Evolutionary conservation across 1,284 basidiomycete genomes (phyloP).

Genomic region (Ustilago vetiveriae): DNA sequence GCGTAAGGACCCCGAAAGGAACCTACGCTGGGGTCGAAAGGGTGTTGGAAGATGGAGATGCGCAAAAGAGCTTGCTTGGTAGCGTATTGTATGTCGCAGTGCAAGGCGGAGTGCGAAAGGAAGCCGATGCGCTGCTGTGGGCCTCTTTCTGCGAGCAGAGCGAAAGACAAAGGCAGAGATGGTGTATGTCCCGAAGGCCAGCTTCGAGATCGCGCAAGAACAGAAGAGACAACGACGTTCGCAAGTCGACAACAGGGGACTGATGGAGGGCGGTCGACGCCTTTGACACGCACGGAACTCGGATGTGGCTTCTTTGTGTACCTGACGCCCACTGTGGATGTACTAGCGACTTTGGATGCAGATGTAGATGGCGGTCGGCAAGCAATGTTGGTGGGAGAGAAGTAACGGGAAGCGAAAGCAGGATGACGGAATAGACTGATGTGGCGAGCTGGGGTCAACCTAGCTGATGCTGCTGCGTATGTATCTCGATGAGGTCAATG

Average conservation of each 20-base stretch:
- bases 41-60: neutral
- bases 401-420: neutral
- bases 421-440: neutral
- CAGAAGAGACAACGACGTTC: no score
- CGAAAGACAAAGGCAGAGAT: neutral
- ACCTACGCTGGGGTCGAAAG: conserved; percentile 17
- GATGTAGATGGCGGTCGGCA: no score
- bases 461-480: conserved; percentile 2
- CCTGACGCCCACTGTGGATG: no score
- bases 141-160: no score
- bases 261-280: no score
- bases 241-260: no score
- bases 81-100: no score
- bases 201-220: conserved; percentile 16
- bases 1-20: conserved; percentile 26
- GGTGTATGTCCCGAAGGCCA: conserved; percentile 38
- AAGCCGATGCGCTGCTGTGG: no score
- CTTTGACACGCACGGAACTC: no score
- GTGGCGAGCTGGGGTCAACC: conserved; percentile 3
- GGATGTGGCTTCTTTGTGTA: no score
- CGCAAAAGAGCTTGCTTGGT: neutral
- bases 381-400: conserved; percentile 5
- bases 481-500: neutral
- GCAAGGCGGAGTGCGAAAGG: no score
- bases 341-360: neutral